Percentiles rank a stretch among this genome's conserved stretches.
phyloP scores from a whole-genome alignment of 139 green algal species.

The Diplosphaera chodatii region DNA sequence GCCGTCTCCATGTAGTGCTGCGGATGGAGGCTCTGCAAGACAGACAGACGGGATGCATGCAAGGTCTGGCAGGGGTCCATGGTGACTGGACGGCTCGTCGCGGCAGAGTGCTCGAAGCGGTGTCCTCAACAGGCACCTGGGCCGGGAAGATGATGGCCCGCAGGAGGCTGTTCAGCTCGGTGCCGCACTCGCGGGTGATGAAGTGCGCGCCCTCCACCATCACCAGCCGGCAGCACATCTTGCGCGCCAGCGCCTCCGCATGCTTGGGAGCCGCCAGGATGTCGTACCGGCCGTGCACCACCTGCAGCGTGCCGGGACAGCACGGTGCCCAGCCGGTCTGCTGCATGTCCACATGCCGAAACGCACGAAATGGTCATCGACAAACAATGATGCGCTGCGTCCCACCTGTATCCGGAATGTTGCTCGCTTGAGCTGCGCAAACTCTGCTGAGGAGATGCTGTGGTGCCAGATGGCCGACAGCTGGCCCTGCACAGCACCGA shows the following conservation, averaged over 20 bases:
- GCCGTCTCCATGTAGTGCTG: neutral
- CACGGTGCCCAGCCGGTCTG: too few species aligned
- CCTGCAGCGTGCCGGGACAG: conserved; percentile 20
- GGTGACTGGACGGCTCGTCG: too few species aligned
- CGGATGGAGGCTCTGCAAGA: neutral
- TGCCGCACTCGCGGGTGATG: conserved; percentile 36
- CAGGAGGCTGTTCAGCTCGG: conserved; percentile 38
- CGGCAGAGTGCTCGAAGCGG: too few species aligned
- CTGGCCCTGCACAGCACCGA: conserved; percentile 30
- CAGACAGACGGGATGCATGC: neutral
- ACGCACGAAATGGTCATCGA: too few species aligned
- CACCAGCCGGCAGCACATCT: conserved; percentile 21
- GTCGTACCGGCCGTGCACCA: conserved; percentile 50
- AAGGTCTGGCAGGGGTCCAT: too few species aligned
- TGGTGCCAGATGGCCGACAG: conserved; percentile 44
- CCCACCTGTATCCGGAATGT: neutral
- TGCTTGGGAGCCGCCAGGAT: conserved; percentile 33
- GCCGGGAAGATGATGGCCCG: conserved; percentile 12
- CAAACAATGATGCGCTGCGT: too few species aligned
- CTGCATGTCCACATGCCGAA: too few species aligned
- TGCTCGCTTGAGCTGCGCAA: conserved; percentile 1
- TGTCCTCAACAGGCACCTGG: too few species aligned
- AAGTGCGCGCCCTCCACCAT: conserved; percentile 46
- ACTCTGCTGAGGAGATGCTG: conserved; percentile 18
- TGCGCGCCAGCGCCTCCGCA: conserved; percentile 30